These are phyloP conservation scores for Skeletonema potamos DNA, from an alignment of 108 stramenopile genomes.

Conservation along the genomic window DNA sequence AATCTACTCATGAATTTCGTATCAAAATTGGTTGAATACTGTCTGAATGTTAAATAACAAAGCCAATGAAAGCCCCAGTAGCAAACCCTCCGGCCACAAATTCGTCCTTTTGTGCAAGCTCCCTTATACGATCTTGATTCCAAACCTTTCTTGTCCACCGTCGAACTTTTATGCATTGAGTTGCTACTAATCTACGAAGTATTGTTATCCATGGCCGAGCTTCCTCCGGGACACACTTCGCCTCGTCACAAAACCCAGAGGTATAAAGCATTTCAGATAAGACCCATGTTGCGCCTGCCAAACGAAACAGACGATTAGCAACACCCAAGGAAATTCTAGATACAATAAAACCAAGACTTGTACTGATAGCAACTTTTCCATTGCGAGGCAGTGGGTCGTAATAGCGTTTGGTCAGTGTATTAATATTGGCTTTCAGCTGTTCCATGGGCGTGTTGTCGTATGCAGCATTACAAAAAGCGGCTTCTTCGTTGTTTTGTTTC, in stretches of 20 bases:
- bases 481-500: background rate
- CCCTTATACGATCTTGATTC: conserved; percentile 31
- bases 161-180: conserved; percentile 22
- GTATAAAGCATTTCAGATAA: conserved; percentile 28
- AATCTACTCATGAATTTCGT: background rate
- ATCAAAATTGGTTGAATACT: background rate
- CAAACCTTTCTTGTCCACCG: conserved; percentile 13
- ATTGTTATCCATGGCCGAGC: conserved; percentile 38
- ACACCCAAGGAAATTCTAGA: conserved; percentile 29
- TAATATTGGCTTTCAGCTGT: conserved; percentile 22
- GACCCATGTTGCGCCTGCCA: conserved; percentile 34
- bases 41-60: conserved; percentile 21
- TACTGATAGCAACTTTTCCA: conserved; percentile 32
- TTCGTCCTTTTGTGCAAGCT: conserved; percentile 35
- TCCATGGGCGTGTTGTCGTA: conserved; percentile 9
- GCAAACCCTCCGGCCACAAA: conserved; percentile 34
- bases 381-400: conserved; percentile 31
- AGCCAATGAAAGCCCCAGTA: conserved; percentile 40
- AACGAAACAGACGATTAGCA: conserved; percentile 39
- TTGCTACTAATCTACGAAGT: conserved; percentile 5
- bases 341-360: conserved; percentile 24
- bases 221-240: conserved; percentile 29
- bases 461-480: background rate
- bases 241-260: conserved; percentile 37
- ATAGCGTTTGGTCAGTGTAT: conserved; percentile 9